Conservation (phyloP, 1,284 basidiomycete genomes). For the Earliella scabrosa region DNA sequence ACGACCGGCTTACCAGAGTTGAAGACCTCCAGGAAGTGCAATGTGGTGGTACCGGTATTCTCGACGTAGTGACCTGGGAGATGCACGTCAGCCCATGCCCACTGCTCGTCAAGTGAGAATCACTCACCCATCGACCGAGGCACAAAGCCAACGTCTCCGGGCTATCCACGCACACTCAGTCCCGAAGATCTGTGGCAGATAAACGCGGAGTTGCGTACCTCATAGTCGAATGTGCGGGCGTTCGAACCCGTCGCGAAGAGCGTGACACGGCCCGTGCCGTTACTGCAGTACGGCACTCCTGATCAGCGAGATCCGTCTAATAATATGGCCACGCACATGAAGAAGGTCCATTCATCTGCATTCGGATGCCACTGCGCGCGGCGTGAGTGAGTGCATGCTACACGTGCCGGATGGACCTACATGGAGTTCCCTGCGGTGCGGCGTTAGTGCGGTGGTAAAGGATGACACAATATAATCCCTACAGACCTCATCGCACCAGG, state of each 20-base stretch:
- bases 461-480: neutral
- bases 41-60: constrained; percentile 67
- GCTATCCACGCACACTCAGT: constrained; percentile 33
- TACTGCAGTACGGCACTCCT: constrained; percentile 36
- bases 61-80: constrained; percentile 67
- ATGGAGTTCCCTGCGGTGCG: constrained; percentile 34
- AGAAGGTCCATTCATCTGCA: constrained; percentile 70
- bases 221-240: constrained; percentile 72
- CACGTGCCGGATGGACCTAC: constrained; percentile 17
- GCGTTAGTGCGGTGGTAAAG: constrained; percentile 22
- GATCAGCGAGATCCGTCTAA: constrained; percentile 3
- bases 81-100: neutral
- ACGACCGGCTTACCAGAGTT: constrained; percentile 48
- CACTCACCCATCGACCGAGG: constrained; percentile 56
- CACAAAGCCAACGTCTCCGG: constrained; percentile 69
- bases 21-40: constrained; percentile 70
- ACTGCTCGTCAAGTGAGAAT: neutral
- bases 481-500: constrained; percentile 60
- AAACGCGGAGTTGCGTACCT: constrained; percentile 36
- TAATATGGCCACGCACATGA: constrained; percentile 35
- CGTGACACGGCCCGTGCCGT: constrained; percentile 63
- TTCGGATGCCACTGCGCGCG: constrained; percentile 72
- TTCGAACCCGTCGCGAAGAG: constrained; percentile 66
- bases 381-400: constrained; percentile 5
- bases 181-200: neutral